phyloP scores from a whole-genome alignment of 768 basidiomycete genomes.

The Butyriboletus loyo region DNA sequence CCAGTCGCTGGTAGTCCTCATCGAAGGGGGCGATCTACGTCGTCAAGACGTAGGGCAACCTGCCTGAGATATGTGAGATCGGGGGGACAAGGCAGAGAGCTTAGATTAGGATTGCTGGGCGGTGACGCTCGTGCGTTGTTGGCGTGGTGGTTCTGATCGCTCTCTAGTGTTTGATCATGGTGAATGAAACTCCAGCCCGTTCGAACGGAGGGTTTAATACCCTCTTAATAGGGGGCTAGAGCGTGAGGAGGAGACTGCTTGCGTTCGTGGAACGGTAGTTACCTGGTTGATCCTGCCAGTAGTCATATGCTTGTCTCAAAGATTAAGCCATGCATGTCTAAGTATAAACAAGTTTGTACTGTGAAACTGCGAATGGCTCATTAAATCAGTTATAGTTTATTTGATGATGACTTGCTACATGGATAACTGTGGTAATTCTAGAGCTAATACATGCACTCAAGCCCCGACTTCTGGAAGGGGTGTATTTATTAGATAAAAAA shows the following conservation, averaged over 20 bases:
- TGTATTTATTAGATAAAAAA: conserved; percentile 76
- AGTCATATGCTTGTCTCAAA: conserved; percentile 84
- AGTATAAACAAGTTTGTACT: conserved; percentile 71
- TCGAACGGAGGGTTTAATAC: too few relatives aligned
- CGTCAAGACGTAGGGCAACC: background rate
- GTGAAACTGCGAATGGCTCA: conserved; percentile 82
- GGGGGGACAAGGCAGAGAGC: background rate
- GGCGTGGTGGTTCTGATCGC: background rate
- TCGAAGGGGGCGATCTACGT: background rate
- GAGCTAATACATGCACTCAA: conserved; percentile 71
- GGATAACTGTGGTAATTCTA: conserved; percentile 80
- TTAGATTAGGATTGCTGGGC: background rate
- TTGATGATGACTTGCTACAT: conserved; percentile 74
- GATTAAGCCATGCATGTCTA: conserved; percentile 83
- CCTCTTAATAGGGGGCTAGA: background rate
- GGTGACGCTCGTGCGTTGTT: too few relatives aligned
- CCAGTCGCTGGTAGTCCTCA: background rate
- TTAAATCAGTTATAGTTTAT: conserved; percentile 84
- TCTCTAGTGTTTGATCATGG: background rate
- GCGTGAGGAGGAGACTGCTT: too few relatives aligned
- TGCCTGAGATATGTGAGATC: background rate
- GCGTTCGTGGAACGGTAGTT: too few relatives aligned
- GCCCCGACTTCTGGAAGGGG: conserved; percentile 69
- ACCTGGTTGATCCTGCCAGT: conserved; percentile 85
- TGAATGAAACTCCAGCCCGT: background rate